Percentiles rank a stretch among this genome's conserved stretches.
These are phyloP conservation scores for Moesziomyces aphidis DNA, from an alignment of 1,284 basidiomycete genomes.

Conservation along the genomic window DNA sequence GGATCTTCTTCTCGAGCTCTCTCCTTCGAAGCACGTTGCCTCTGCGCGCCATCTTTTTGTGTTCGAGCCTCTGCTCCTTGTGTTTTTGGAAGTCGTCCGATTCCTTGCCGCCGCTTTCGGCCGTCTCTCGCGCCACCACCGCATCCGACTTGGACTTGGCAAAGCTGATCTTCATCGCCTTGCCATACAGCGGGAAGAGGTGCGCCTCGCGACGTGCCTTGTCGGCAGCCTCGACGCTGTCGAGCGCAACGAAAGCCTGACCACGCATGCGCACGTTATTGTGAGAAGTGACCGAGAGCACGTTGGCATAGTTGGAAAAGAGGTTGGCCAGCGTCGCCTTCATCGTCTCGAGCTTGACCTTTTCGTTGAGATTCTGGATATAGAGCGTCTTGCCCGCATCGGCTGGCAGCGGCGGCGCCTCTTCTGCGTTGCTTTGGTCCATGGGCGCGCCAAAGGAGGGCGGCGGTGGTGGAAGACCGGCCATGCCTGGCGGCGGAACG, in stretches of 20 bases:
- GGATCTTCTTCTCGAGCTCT: slow-evolving; percentile 49
- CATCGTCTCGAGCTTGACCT: slow-evolving; percentile 86
- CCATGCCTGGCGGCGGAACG: neutral
- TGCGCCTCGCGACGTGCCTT: slow-evolving; percentile 91
- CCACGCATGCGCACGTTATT: slow-evolving; percentile 94
- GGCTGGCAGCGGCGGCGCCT: slow-evolving; percentile 26
- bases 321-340: slow-evolving; percentile 87
- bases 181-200: slow-evolving; percentile 94
- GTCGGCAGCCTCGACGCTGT: slow-evolving; percentile 80
- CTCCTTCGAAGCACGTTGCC: slow-evolving; percentile 48
- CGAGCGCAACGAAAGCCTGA: slow-evolving; percentile 96
- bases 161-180: slow-evolving; percentile 87
- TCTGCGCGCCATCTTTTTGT: slow-evolving; percentile 54
- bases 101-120: slow-evolving; percentile 22
- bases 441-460: slow-evolving; percentile 22
- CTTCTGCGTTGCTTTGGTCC: slow-evolving; percentile 21
- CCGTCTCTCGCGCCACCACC: slow-evolving; percentile 72
- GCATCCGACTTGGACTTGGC: slow-evolving; percentile 88
- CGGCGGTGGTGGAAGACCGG: slow-evolving; percentile 8
- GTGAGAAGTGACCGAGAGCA: slow-evolving; percentile 92
- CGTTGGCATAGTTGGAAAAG: slow-evolving; percentile 92
- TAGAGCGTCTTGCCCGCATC: slow-evolving; percentile 81
- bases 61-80: slow-evolving; percentile 70
- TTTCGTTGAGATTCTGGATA: slow-evolving; percentile 97
- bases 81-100: slow-evolving; percentile 70